These are phyloP conservation scores for Cryptomeria japonica DNA, from an alignment of 75 land plant genomes.

Conservation along the genomic window DNA sequence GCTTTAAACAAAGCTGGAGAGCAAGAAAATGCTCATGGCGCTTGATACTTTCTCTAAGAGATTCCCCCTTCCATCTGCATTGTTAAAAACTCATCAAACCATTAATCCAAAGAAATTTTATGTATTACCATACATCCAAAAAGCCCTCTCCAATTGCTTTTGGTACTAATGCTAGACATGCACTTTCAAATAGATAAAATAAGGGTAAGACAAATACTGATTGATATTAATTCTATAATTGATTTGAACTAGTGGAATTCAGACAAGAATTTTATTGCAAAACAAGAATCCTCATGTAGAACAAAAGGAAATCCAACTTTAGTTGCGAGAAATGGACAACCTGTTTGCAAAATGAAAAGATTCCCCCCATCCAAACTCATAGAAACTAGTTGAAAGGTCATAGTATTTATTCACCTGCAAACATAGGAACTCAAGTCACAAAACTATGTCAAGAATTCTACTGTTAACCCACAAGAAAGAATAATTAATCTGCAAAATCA, in stretches of 20 bases:
- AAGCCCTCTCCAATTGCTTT: neutral
- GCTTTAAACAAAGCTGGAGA: conserved; percentile 75
- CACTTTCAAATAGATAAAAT: neutral
- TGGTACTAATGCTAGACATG: neutral
- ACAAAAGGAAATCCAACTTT: neutral
- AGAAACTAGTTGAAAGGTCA: conserved; percentile 96
- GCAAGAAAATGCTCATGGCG: conserved; percentile 98
- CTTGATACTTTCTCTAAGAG: conserved; percentile 91
- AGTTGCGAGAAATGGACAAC: conserved; percentile 24
- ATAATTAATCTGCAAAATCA: neutral
- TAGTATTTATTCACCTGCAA: conserved; percentile 95
- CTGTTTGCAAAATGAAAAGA: conserved; percentile 95
- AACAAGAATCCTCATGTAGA: neutral
- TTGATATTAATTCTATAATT: neutral
- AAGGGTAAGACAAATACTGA: neutral
- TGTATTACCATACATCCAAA: neutral
- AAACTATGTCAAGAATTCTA: neutral
- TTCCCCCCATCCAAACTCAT: conserved; percentile 99
- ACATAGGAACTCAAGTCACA: neutral
- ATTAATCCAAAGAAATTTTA: neutral
- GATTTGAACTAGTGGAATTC: neutral
- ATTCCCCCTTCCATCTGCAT: conserved; percentile 83
- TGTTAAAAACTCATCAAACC: conserved; percentile 5
- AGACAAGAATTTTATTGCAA: neutral
- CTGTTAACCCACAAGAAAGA: neutral